Evolutionary conservation across 2,329 filamentous ascomycete genomes (phyloP), one percentile per base, ranked within the genome.

Genomic region (Cercospora nicotianae): DNA sequence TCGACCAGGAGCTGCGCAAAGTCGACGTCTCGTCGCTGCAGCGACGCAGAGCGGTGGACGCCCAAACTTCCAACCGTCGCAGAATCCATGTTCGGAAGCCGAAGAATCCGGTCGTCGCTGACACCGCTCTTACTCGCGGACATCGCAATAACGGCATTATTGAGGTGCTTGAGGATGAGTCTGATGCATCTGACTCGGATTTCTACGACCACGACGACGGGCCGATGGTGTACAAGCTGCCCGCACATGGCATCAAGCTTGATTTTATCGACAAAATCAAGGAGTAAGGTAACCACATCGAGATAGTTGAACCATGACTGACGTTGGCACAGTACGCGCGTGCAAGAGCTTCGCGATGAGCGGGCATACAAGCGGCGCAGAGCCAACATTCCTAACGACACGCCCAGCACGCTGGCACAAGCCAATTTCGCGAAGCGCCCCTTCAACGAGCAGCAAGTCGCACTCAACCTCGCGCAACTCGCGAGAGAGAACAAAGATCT

Each of bases 1-100:
- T 91, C 51, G 92, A 95, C 63, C 89, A 94, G 70, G 85, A 94
- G 66, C 83, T 96, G 66, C 81, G 81, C 31, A 81, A 85, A 58
- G 80, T 90, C 20, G 87, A 89, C 8, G 72, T 73, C 6, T 55
- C 68, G n/a, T 60, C 72, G 20, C 71, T 79, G 26, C 69, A 69
- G 7, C 72, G 72, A 33, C 39, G 28, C 20, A 63, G 18, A 33
- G n/a, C 8, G 30, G 80, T 90, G n/a, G 87, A 89, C 9, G 72
- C 72, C 4, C 45, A 66, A 16, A 57, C 72, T 36, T 72, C 77
- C 30, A 68, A 68, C 9, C 72, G 72, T 30, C 73, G 80, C 51
- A 78, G 75, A 59, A 70, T 79, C n/a, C 82, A 83, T 73, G 80
- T 85, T 65, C 82, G 85, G 67, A 82, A 81, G 70, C 85, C 83